Evolutionary conservation across 352 stramenopile species (phyloP).

Genomic region (Globisporangium cystogenes): DNA sequence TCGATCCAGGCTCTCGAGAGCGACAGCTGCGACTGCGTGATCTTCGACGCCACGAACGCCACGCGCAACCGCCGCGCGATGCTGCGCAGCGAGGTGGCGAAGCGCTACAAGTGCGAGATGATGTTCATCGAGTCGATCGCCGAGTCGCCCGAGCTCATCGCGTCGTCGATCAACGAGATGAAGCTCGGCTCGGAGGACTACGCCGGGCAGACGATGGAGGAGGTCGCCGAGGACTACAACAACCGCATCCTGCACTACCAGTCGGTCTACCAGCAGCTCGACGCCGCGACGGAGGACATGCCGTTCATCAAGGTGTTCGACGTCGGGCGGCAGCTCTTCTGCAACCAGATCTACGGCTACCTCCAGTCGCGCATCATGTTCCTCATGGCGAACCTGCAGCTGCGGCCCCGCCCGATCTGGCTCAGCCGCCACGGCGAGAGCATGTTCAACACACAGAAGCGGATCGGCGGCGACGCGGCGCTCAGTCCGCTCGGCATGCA

Average conservation of each 20-base stretch:
- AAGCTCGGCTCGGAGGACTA: slow-evolving; percentile 83
- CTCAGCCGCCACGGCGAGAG: slow-evolving; percentile 96
- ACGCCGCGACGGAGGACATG: slow-evolving; percentile 42
- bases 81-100: slow-evolving; percentile 42
- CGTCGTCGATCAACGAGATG: slow-evolving; percentile 82
- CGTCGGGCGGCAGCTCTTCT: slow-evolving; percentile 76
- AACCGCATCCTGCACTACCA: slow-evolving; percentile 80
- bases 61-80: slow-evolving; percentile 62
- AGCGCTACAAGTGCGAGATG: slow-evolving; percentile 71
- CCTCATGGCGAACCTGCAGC: slow-evolving; percentile 95
- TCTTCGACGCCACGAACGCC: slow-evolving; percentile 83
- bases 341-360: slow-evolving; percentile 83
- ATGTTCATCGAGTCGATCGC: slow-evolving; percentile 85
- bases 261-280: slow-evolving; percentile 60
- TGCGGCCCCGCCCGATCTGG: slow-evolving; percentile 93
- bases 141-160: slow-evolving; percentile 64
- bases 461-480: slow-evolving; percentile 94
- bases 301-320: slow-evolving; percentile 84
- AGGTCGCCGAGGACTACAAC: slow-evolving; percentile 69
- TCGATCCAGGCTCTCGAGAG: slow-evolving; percentile 58
- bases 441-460: slow-evolving; percentile 97
- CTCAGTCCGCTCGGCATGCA: slow-evolving; percentile 90
- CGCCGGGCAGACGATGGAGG: slow-evolving; percentile 58
- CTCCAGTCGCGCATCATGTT: slow-evolving; percentile 90
- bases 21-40: slow-evolving; percentile 70